Evolutionary conservation across 108 stramenopile genomes (phyloP).

Genomic region (Asterionellopsis glacialis): DNA sequence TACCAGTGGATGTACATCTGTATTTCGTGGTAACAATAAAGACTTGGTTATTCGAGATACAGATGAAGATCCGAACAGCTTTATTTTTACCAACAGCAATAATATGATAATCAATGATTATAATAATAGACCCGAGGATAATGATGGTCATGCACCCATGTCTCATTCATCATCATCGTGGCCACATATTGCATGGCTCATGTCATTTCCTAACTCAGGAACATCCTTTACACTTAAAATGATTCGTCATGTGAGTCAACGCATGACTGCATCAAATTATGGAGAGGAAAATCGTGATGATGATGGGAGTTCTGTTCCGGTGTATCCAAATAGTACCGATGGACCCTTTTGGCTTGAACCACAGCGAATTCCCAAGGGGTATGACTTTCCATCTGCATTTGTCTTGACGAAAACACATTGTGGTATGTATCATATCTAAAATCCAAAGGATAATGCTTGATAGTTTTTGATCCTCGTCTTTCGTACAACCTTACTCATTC

Average conservation of each 20-base stretch:
- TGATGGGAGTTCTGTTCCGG: conserved; percentile 22
- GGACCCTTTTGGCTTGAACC: conserved; percentile 6
- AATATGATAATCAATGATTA: no score
- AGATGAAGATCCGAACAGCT: no score
- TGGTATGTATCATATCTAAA: no score
- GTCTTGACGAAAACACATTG: conserved; percentile 71
- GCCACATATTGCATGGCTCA: conserved; percentile 32
- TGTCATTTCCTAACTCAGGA: conserved; percentile 73
- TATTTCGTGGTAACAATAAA: no score
- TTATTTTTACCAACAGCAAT: no score
- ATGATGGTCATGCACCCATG: no score
- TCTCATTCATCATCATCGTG: neutral
- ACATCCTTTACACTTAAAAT: conserved; percentile 66
- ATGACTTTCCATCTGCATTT: conserved; percentile 3
- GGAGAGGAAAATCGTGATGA: conserved; percentile 37
- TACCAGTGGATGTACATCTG: no score
- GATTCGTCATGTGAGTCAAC: conserved; percentile 37
- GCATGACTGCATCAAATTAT: conserved; percentile 60
- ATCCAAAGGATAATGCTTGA: no score
- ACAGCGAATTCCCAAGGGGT: neutral
- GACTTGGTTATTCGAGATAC: no score
- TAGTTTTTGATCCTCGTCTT: no score
- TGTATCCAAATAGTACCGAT: conserved; percentile 8
- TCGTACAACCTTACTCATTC: no score
- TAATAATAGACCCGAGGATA: no score